Base-by-base conservation (phyloP, 352 stramenopile genomes). In the Phytopythium ostracodes region DNA sequence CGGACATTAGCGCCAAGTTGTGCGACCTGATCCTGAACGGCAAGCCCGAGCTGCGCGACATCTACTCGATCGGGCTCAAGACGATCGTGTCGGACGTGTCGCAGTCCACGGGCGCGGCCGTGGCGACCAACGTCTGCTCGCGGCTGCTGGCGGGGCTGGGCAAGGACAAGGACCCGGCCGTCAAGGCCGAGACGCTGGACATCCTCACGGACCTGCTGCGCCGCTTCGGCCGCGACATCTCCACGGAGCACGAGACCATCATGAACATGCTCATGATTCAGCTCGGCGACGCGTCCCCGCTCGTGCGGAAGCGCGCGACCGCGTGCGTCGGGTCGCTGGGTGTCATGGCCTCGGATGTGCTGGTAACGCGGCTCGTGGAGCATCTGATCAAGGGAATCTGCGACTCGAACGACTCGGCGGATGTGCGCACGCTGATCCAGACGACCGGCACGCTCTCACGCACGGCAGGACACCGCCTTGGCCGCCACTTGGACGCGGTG, bases 31-130 rank as follows among this genome's bases (percentile, higher is more conserved):
- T 99, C 47, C 77, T 99, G 44, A 94, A 98, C 63, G 89, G 89
- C 38, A 99, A 99, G 72, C 77, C 82, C 20, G 98, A 99, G 74
- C 81, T 99, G 20, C 84, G 97, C 35, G 98, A 99, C 77, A 98
- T 99, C 33, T 99, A 99, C 73, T 93, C 96, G 11, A 99, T 99
- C 75, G 97, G 97, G 22, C 79, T 99, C 11, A 98, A 99, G 77
- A 99, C 96, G 11, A 91, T 98, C 71, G 84, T 98, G 20, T 79
- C 88, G 2, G 92, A 98, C 33, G 94, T 99, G 40, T 97, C 96
- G n/a, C 73, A 89, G 17, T 68, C 72, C 15, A 98, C 96, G 47
- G 97, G 96, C 18, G 80, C 92, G 31, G 71, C 79, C 8, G 88
- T 99, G 27, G 87, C 88, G 4, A 83, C 79, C 8, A 72, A 71